Evolutionary conservation across 306 rosid species (phyloP).

Genomic region (Leucaena leucocephala): DNA sequence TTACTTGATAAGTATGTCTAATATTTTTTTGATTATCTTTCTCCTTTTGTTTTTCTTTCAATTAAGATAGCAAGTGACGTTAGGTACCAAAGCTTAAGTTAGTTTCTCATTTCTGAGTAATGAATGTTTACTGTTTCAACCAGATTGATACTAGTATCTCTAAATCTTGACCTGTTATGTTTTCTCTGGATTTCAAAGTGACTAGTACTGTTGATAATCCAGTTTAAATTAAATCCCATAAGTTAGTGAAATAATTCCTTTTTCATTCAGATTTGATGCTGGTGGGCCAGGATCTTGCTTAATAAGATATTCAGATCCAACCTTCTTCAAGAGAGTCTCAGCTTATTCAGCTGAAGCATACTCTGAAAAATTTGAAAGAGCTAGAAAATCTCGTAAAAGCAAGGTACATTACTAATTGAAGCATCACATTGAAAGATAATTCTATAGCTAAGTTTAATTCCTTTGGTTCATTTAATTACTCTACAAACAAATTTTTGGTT

Average conservation of each 20-base stretch:
- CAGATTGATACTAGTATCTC: background rate
- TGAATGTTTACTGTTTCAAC: constrained; percentile 14
- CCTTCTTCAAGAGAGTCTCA: constrained; percentile 75
- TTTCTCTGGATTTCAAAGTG: background rate
- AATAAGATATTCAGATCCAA: constrained; percentile 96
- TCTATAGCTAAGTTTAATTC: constrained; percentile 13
- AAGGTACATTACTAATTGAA: constrained; percentile 57
- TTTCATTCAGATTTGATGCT: constrained; percentile 73
- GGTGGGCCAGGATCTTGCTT: constrained; percentile 96
- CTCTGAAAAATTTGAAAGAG: constrained; percentile 60
- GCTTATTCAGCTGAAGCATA: constrained; percentile 57
- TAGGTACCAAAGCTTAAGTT: constrained; percentile 11
- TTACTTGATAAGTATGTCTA: constrained; percentile 80
- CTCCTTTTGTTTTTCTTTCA: constrained; percentile 22
- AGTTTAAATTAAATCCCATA: constrained; percentile 35
- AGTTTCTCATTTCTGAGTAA: constrained; percentile 13
- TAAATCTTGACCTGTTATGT: background rate
- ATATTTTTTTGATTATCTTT: constrained; percentile 32
- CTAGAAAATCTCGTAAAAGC: constrained; percentile 69
- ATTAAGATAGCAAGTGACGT: constrained; percentile 19
- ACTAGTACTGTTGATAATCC: constrained; percentile 26
- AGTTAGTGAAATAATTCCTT: constrained; percentile 28
- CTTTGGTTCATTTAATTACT: constrained; percentile 26
- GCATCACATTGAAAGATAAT: constrained; percentile 26
- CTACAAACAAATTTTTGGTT: constrained; percentile 31